Conservation (phyloP, 805 yeast species). For the Candida yuanshanica region DNA sequence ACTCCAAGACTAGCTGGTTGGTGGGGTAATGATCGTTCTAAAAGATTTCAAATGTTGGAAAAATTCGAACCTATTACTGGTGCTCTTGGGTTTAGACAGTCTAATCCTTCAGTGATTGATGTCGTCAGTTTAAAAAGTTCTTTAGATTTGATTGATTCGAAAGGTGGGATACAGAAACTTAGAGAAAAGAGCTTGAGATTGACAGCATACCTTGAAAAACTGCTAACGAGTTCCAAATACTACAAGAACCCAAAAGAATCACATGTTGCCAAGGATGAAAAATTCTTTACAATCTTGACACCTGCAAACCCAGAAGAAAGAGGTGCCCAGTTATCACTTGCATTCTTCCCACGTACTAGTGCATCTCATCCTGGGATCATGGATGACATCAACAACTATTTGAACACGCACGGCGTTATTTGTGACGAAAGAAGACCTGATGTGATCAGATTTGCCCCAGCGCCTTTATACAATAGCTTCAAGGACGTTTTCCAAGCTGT, state of each 20-base stretch:
- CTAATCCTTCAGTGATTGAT: conserved; percentile 86
- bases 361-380: conserved; percentile 40
- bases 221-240: conserved; percentile 41
- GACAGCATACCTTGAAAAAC: conserved; percentile 49
- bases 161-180: conserved; percentile 59
- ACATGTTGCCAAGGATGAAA: conserved; percentile 3
- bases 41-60: conserved; percentile 76
- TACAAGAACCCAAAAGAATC: conserved; percentile 32
- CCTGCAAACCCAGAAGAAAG: conserved; percentile 53
- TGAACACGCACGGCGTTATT: conserved; percentile 56
- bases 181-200: conserved; percentile 51
- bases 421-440: conserved; percentile 88
- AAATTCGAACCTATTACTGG: conserved; percentile 74
- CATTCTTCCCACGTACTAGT: conserved; percentile 48
- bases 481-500: conserved; percentile 51
- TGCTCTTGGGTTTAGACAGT: conserved; percentile 84
- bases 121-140: conserved; percentile 69
- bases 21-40: conserved; percentile 84
- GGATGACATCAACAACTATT: conserved; percentile 48
- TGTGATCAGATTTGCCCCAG: conserved; percentile 87
- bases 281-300: conserved; percentile 61
- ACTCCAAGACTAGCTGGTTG: conserved; percentile 85
- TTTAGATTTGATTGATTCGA: conserved; percentile 49
- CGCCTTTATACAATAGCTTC: conserved; percentile 77
- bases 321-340: conserved; percentile 80